Conservation (phyloP, 768 basidiomycete genomes). For the Suillus weaverae region DNA sequence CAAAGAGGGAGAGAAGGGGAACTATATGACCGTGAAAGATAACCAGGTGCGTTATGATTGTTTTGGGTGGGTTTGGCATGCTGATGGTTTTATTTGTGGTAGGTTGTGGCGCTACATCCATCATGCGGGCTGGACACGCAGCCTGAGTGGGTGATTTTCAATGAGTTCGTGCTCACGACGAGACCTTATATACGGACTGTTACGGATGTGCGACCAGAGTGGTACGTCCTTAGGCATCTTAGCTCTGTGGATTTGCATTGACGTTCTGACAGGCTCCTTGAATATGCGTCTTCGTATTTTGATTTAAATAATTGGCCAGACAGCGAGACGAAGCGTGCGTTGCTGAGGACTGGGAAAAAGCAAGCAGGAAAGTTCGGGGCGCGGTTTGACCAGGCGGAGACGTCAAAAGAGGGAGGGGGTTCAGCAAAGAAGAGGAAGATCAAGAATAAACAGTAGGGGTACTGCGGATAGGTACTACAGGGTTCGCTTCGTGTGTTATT, state of each 20-base stretch:
- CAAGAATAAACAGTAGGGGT: background rate
- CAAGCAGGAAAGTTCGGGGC: slow-evolving; percentile 40
- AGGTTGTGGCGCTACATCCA: slow-evolving; percentile 53
- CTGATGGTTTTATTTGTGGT: background rate
- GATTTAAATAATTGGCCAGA: slow-evolving; percentile 64
- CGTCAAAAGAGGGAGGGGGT: slow-evolving; percentile 12
- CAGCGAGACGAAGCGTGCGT: slow-evolving; percentile 67
- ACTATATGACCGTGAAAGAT: slow-evolving; percentile 92
- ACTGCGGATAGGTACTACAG: background rate
- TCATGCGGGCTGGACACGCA: slow-evolving; percentile 84
- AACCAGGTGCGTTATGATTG: slow-evolving; percentile 63
- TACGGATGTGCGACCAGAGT: slow-evolving; percentile 83
- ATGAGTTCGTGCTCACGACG: slow-evolving; percentile 94
- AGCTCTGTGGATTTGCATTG: slow-evolving; percentile 1
- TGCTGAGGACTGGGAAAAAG: slow-evolving; percentile 58
- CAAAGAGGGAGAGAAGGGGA: slow-evolving; percentile 87
- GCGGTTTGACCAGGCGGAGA: background rate
- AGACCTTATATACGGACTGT: slow-evolving; percentile 88
- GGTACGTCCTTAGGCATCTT: slow-evolving; percentile 47
- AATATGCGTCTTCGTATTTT: slow-evolving; percentile 66
- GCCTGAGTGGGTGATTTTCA: slow-evolving; percentile 92
- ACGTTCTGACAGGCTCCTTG: slow-evolving; percentile 51
- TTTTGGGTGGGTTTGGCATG: background rate
- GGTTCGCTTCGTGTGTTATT: background rate
- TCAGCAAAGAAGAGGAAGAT: slow-evolving; percentile 19